Base-by-base conservation (phyloP, 2,329 filamentous ascomycete species). In the Fusarium torulosum region DNA sequence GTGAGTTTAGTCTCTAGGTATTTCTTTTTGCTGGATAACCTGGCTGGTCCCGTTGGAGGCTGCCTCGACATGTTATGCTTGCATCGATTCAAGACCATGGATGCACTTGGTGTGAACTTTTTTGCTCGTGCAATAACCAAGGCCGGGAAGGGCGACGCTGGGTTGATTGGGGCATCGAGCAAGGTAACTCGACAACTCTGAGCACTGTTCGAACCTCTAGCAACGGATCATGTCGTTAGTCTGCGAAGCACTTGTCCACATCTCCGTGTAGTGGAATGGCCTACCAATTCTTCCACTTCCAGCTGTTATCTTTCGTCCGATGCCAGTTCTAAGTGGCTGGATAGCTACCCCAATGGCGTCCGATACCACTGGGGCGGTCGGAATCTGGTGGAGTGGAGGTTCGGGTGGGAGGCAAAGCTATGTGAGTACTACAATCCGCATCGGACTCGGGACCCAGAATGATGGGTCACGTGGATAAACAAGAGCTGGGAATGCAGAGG, bases 61-160 rank as follows among this genome's bases (percentile, higher is more conserved):
- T 50, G 35, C 2, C 10, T 68, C 19, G 47, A 68, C 3, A 68
- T 68, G 60, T 25, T 68, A 4, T 37, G 64, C 4, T 40, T 65
- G 4, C 64, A 68, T 55, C 31, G 60, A 4, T 68, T 68, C 44
- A 54, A 25, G 60, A 53, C 64, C 2, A 61, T 61, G 66, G 19
- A 38, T 1, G 50, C 15, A 7, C 11, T 19, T 2, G 3, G 0
- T 10, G 0, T 7, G 3, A 45, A 54, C 31, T 37, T 47, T n/a
- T 68, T 65, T 4, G 19, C 11, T 29, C 6, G 31, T 13, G 14
- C 27, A 29, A 10, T 11, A 29, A 29, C 2, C 27, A 29, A 10
- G 4, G 11, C 17, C n/a, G 2, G 3, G 11, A 17, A 17, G 4
- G 7, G 44, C 9, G 3, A 10, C 6, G 7, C 15, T 13, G 38